phyloP scores from a whole-genome alignment of 2,329 filamentous ascomycete genomes.

The Eutypella sp. region DNA sequence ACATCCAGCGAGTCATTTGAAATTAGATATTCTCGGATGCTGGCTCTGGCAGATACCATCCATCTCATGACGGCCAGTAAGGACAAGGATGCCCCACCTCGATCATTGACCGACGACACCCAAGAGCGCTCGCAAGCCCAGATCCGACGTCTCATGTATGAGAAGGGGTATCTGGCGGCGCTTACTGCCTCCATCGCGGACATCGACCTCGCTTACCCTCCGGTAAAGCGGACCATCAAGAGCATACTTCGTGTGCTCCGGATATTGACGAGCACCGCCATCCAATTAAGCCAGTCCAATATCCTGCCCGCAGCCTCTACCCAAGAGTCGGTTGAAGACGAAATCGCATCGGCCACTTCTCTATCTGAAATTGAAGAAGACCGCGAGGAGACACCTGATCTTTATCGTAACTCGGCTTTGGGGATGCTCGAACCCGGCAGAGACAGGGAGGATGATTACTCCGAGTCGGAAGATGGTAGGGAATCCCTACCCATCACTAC shows the following conservation, averaged over 20 bases:
- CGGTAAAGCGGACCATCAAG: slow-evolving; percentile 90
- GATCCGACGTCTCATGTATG: slow-evolving; percentile 92
- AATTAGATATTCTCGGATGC: slow-evolving; percentile 78
- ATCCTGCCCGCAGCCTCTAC: slow-evolving; percentile 64
- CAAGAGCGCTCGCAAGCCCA: slow-evolving; percentile 66
- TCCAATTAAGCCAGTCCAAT: slow-evolving; percentile 76
- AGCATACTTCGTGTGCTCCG: slow-evolving; percentile 90
- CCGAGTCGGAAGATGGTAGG: slow-evolving; percentile 63
- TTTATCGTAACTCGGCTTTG: slow-evolving; percentile 93
- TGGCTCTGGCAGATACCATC: slow-evolving; percentile 87
- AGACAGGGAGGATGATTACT: slow-evolving; percentile 66
- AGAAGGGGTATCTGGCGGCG: slow-evolving; percentile 89
- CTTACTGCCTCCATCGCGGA: slow-evolving; percentile 91
- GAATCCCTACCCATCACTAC: background rate
- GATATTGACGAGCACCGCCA: slow-evolving; percentile 79
- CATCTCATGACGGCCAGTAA: slow-evolving; percentile 83
- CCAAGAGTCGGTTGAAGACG: slow-evolving; percentile 71
- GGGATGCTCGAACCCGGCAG: slow-evolving; percentile 87
- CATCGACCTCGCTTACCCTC: slow-evolving; percentile 90
- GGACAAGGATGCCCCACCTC: slow-evolving; percentile 50
- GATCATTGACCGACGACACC: slow-evolving; percentile 24
- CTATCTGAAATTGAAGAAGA: slow-evolving; percentile 83
- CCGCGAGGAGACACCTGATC: slow-evolving; percentile 90
- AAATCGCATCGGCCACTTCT: slow-evolving; percentile 81
- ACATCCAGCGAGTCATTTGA: slow-evolving; percentile 76